Evolutionary conservation across 1,139 yeast genomes (phyloP), one percentile per base, ranked within the genome.

Genomic region (Suhomyces taliae): DNA sequence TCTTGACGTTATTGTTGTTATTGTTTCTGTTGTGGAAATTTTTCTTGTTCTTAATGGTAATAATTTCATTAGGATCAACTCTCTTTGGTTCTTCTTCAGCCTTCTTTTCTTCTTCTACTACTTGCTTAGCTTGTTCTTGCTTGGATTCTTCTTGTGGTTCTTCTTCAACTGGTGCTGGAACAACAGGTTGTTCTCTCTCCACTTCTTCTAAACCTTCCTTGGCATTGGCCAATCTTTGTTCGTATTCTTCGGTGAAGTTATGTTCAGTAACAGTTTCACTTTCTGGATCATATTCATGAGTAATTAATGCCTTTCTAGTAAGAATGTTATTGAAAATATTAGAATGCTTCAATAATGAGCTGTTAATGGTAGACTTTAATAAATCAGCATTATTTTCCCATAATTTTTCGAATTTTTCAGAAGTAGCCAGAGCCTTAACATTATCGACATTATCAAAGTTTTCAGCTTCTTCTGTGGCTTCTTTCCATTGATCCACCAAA

Each of bases 21-120:
- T 15, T 52, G 54, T 43, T 53, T 35, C 41, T 55, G 27, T 43
- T 50, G 44, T 34, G 44, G 48, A 50, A 39, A 46, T 52, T 15
- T 53, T 58, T 52, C 51, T 67, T 73, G 52, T 70, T 70, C 34
- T 80, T 76, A 50, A 85, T 66, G 0, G 84, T 77, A 34, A 85
- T 69, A 19, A 85, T 71, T 48, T 85, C 90, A 48, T 82, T 75
- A n/a, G 69, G 66, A 43, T 70, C 68, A 11, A 43, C 40, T 15
- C 44, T 40, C 27, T 34, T 27, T 10, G 39, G 35, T 11, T 39
- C 27, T 2, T 52, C 55, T 42, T 48, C 50, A 26, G 24, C 44
- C 15, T 27, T 34, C 29, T 12, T 14, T 27, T 37, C n/a, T 34
- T 45, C 46, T 32, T 46, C 52, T 2, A 40, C 45, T 8, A 38